Evolutionary conservation across 305 asterid species (phyloP), one percentile per base, ranked within the genome.

Genomic region (Fraxinus paxiana): DNA sequence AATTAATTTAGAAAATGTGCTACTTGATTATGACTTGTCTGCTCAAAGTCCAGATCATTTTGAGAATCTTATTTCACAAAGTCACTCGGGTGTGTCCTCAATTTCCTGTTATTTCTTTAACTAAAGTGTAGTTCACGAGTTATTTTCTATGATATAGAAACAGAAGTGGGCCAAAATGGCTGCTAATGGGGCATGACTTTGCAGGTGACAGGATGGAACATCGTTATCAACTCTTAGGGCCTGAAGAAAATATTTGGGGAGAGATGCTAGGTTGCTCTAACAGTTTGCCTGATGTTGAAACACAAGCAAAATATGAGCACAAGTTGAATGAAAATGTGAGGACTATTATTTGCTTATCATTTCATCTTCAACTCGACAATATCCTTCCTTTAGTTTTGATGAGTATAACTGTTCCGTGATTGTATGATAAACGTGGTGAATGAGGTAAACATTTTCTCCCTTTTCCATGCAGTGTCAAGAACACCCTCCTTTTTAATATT

Each of bases 161-260:
- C 79, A 46, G 65, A 75, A 34, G 75, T 77, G 15, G 83, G 20
- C 74, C 10, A 70, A 80, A 77, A 77, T 8, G 76, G 70, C 73
- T 85, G 80, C 87, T 90, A 84, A 87, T 61, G 46, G 37, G 73
- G 79, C 54, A 46, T 83, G 71, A 26, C 81, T 84, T 84, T 87
- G 83, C 87, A 93, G 98, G 81, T 75, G 87, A 80, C 69, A 82
- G 78, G 77, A 74, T 79, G 84, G 87, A 77, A 69, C 80, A 86
- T 74, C 82, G 63, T 59, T 82, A 83, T 77, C 90, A 88, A 41
- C 86, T 80, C 61, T 74, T 86, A 69, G 85, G 73, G 70, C 84
- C 59, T 7, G 97, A 88, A 77, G 90, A 48, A 67, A 86, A 87
- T 77, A 84, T 88, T 81, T 91, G 97, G 97, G 85, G 86, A 67